Base-by-base conservation (phyloP, 2,329 filamentous ascomycete genomes). In the Aspergillus tubingensis region DNA sequence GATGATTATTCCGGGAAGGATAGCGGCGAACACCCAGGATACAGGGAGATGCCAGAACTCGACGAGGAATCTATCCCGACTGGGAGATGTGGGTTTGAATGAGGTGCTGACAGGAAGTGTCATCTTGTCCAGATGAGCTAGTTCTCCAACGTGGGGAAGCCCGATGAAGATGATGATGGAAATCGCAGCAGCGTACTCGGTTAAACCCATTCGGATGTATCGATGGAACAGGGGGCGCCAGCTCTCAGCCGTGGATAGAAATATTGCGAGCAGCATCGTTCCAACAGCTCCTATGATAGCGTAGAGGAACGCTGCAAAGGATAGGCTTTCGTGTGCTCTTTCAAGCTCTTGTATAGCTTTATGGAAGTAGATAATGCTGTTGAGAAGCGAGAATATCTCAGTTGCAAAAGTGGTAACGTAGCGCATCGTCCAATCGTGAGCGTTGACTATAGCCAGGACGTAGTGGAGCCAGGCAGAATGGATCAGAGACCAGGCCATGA, bases 361-460 rank as follows among this genome's bases (percentile, higher is more conserved):
- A 73, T 88, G 83, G 68, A 89, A 87, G 73, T 89, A 89, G 65
- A 89, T 88, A 60, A 89, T 82, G 65, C 85, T 87, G 73, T 89
- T 89, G 27, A 89, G 76, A 8, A 89, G 79, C 2, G 85, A 86
- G 70, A 89, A 89, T 57, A 89, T 87, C 70, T 89, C 87, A 47
- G 84, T 86, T 61, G 82, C 86, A 71, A 88, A 89, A 19, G 83
- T 85, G 2, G 87, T 89, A 52, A 89, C 87, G 72, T 89, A 89
- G 66, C 84, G 81, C 87, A 89, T 89, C 0, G 86, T 89, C 84
- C 86, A 89, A 72, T 88, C 86, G 68, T 89, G 86, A 3, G 86
- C 86, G 71, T 89, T 89, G 73, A 88, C 83, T 54, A 88, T 82
- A 57, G 86, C 86, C 11, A 89, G 78, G 3, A 88, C 73, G 65